Conservation (phyloP, 2,329 filamentous ascomycete genomes). For the Aspergillus sp. region DNA sequence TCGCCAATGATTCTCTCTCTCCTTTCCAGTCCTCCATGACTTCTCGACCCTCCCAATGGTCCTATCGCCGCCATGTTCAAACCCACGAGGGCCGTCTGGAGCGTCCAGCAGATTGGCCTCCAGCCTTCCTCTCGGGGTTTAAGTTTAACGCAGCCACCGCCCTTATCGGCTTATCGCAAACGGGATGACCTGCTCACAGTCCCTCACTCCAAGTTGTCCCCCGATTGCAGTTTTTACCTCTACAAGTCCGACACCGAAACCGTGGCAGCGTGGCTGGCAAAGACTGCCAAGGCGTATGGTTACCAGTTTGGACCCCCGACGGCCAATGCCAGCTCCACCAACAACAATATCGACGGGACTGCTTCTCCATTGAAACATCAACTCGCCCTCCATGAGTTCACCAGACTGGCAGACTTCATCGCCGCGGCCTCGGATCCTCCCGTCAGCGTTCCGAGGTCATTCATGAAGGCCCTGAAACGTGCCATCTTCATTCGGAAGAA, state of each 20-base stretch:
- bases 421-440: neutral
- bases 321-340: neutral
- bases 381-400: neutral
- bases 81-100: too few relatives aligned
- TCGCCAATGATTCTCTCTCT: neutral
- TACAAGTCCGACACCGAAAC: slow-evolving; percentile 29
- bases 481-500: neutral
- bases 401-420: neutral
- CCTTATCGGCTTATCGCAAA: too few relatives aligned
- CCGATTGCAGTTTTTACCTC: slow-evolving; percentile 21
- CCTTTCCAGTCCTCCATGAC: too few relatives aligned
- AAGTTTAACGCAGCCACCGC: too few relatives aligned
- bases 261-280: slow-evolving; percentile 29
- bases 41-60: too few relatives aligned
- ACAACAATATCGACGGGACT: too few relatives aligned
- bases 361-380: neutral
- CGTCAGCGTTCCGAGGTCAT: neutral
- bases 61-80: too few relatives aligned
- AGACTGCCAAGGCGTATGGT: slow-evolving; percentile 24
- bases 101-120: too few relatives aligned
- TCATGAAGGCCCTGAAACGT: neutral
- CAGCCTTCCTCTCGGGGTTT: too few relatives aligned
- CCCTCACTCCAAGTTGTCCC: too few relatives aligned
- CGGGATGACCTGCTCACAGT: too few relatives aligned
- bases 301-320: slow-evolving; percentile 14